Conservation (phyloP, 805 yeast genomes). For the Metschnikowia gelsemii region DNA sequence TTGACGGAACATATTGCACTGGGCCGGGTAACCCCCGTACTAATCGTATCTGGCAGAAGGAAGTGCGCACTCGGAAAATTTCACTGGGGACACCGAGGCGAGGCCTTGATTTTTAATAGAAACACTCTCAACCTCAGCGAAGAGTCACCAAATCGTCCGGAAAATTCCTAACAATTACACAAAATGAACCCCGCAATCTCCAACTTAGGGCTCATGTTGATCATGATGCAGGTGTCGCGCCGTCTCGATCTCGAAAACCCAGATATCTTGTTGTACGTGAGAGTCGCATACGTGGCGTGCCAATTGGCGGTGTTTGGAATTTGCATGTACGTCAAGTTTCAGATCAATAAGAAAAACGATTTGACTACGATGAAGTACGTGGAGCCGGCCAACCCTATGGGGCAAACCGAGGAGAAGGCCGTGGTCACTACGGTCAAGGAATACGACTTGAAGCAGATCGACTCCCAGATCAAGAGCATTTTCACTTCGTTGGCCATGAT, state of each 20-base stretch:
- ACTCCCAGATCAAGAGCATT: slow-evolving; percentile 74
- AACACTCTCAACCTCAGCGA: too few relatives aligned
- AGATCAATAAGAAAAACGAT: slow-evolving; percentile 65
- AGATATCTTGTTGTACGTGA: slow-evolving; percentile 64
- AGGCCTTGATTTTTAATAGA: too few relatives aligned
- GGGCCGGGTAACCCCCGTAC: too few relatives aligned
- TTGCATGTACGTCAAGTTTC: slow-evolving; percentile 61
- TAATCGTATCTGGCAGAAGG: too few relatives aligned
- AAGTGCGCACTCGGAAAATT: too few relatives aligned
- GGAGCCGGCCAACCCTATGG: slow-evolving; percentile 76
- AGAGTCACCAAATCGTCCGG: too few relatives aligned
- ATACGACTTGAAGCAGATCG: slow-evolving; percentile 87
- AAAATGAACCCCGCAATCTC: too few relatives aligned
- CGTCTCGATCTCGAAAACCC: slow-evolving; percentile 88
- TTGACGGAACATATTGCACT: too few relatives aligned
- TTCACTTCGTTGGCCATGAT: slow-evolving; percentile 93
- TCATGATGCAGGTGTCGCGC: slow-evolving; percentile 94
- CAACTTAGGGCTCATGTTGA: too few relatives aligned
- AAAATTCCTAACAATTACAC: too few relatives aligned
- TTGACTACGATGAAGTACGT: slow-evolving; percentile 83
- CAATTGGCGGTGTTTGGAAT: slow-evolving; percentile 62
- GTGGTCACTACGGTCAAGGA: slow-evolving; percentile 92
- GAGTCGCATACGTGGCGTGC: slow-evolving; percentile 68
- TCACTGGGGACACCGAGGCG: too few relatives aligned
- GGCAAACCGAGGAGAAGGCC: slow-evolving; percentile 65